Evolutionary conservation across 805 yeast species (phyloP), one percentile per base, ranked within the genome.

Genomic region (Metschnikowia amazonensis): DNA sequence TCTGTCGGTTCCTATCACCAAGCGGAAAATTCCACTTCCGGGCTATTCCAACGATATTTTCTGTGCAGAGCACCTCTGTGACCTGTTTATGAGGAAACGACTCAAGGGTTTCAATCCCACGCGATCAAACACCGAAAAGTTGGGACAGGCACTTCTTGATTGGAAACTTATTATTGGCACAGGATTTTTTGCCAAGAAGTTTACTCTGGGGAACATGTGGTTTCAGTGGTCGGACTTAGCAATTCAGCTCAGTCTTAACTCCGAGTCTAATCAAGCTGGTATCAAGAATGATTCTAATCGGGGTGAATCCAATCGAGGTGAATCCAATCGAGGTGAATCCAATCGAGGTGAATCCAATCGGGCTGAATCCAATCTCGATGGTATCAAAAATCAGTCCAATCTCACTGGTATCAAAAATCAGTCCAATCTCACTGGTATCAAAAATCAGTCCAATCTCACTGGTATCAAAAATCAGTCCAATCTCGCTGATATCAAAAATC

Each of bases 181-280:
- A 3, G 65, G 67, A 3, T 54, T 70, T 34, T 55, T 70, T 36
- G 56, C 63, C 5, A 63, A 55, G 45, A 68, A 67, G 49, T 72
- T 72, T 50, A 67, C 56, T 43, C 66, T 70, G 45, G 74, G 69
- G 44, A 67, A 66, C 3, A 63, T 68, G 69, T 70, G 74, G 74
- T 68, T 69, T 38, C 76, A 72, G 50, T 71, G 75, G 75, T 56
- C 71, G 1, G 70, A 66, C 20, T 46, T 59, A 37, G 67, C 73
- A 5, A 20, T 55, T 3, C 55, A 44, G 18, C 47, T 43, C 4
- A 16, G 35, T 4, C 46, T 23, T n/a, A 37, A 28, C 10, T 24
- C 30, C 17, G 32, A 28, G 9, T 13, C 31, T 8, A n/a, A 13
- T n/a, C n/a, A n/a, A n/a, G n/a, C n/a, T n/a, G n/a, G n/a, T n/a